Conservation (phyloP, 148 eudicot species). For the Camellia granthamiana region DNA sequence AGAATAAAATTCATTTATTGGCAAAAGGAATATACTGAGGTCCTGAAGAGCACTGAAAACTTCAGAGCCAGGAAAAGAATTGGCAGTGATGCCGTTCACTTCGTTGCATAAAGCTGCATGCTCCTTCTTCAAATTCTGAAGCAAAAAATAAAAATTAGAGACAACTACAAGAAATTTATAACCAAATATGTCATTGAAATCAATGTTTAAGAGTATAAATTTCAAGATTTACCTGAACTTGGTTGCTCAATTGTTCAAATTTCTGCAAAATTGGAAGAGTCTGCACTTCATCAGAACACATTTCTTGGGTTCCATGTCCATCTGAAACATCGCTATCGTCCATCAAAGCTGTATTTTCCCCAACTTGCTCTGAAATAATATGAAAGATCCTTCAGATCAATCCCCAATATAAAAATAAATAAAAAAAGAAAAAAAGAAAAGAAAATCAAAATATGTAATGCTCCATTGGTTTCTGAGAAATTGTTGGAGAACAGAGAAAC, state of each 20-base stretch:
- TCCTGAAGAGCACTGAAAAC: conserved; percentile 60
- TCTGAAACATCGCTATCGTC: conserved; percentile 31
- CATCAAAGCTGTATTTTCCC: conserved; percentile 22
- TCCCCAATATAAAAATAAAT: not conserved
- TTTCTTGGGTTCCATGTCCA: not conserved
- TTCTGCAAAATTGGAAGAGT: too few species aligned
- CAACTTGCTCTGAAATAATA: conserved; percentile 37
- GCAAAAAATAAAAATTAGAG: not conserved
- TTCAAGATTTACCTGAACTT: conserved; percentile 39
- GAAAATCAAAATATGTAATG: not conserved
- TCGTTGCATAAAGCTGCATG: conserved; percentile 52
- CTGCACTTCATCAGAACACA: too few species aligned
- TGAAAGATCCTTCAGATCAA: conserved; percentile 9
- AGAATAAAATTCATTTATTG: not conserved
- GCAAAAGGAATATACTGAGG: conserved; percentile 47
- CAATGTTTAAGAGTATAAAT: too few species aligned
- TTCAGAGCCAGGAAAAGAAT: conserved; percentile 68
- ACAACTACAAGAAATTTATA: not conserved
- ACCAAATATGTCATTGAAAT: not conserved
- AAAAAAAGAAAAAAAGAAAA: not conserved
- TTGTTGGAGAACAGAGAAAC: not conserved
- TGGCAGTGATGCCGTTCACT: conserved; percentile 57
- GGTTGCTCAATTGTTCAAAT: too few species aligned
- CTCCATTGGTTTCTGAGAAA: not conserved
- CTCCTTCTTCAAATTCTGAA: conserved; percentile 77